Percentiles rank a stretch among this genome's conserved stretches.
These are phyloP conservation scores for Pneumocystis canis DNA, from an alignment of 1,139 yeast genomes.

Conservation along the genomic window DNA sequence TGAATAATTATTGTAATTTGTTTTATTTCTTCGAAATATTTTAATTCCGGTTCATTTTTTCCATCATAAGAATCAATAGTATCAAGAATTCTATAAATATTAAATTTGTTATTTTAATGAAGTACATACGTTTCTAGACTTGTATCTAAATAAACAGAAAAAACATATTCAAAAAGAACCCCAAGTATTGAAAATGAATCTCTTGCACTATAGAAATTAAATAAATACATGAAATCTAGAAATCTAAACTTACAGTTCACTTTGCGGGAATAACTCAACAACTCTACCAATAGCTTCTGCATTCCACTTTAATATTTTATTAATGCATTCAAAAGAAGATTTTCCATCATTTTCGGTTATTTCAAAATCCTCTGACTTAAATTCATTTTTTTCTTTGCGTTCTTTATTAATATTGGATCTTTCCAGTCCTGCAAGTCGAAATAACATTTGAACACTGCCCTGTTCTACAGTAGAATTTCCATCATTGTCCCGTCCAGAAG, in stretches of 20 bases:
- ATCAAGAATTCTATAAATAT: slow-evolving; percentile 34
- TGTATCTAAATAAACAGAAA: slow-evolving; percentile 57
- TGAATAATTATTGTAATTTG: slow-evolving; percentile 50
- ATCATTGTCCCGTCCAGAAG: not conserved
- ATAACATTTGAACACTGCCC: slow-evolving; percentile 6
- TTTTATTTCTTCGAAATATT: slow-evolving; percentile 38
- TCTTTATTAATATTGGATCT: slow-evolving; percentile 19
- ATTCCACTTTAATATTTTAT: slow-evolving; percentile 49
- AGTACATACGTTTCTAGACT: slow-evolving; percentile 39
- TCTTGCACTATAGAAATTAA: slow-evolving; percentile 27
- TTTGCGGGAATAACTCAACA: slow-evolving; percentile 52
- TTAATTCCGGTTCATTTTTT: slow-evolving; percentile 28
- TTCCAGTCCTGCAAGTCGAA: slow-evolving; percentile 10
- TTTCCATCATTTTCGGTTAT: slow-evolving; percentile 10
- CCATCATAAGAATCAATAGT: slow-evolving; percentile 29
- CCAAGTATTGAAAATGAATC: slow-evolving; percentile 55
- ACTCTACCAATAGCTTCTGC: slow-evolving; percentile 72
- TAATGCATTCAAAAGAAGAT: slow-evolving; percentile 31
- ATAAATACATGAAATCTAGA: not conserved
- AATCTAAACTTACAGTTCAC: slow-evolving; percentile 27
- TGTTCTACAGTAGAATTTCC: not conserved
- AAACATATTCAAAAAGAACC: slow-evolving; percentile 52
- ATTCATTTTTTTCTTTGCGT: slow-evolving; percentile 3
- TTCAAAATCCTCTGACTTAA: not conserved
- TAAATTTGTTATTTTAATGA: not conserved